Evolutionary conservation across 1,284 basidiomycete species (phyloP).

Genomic region (Cryptococcus sp.): DNA sequence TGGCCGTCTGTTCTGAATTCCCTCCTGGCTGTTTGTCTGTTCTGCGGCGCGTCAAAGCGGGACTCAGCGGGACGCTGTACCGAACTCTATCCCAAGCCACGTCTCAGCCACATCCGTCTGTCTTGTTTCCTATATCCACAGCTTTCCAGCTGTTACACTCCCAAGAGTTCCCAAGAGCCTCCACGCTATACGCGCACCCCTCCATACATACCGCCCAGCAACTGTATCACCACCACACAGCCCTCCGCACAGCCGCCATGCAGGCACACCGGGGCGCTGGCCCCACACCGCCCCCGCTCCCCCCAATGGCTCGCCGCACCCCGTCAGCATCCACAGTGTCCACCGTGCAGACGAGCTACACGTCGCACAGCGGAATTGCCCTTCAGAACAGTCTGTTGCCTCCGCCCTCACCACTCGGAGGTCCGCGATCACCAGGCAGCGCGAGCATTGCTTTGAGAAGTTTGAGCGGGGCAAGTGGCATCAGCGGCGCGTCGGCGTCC

Average conservation of each 20-base stretch:
- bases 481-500: neutral
- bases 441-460: neutral
- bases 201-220: neutral
- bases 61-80: too few relatives aligned
- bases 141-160: neutral
- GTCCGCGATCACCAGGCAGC: slow-evolving; percentile 4
- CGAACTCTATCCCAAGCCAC: too few relatives aligned
- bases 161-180: too few relatives aligned
- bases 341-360: slow-evolving; percentile 10
- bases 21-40: too few relatives aligned
- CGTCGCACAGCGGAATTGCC: neutral
- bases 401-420: slow-evolving; percentile 7
- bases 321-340: slow-evolving; percentile 11
- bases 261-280: slow-evolving; percentile 9
- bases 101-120: too few relatives aligned
- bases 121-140: too few relatives aligned
- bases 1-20: too few relatives aligned
- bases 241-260: neutral
- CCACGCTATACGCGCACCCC: neutral
- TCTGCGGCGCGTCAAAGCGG: too few relatives aligned
- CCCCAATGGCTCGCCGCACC: slow-evolving; percentile 4
- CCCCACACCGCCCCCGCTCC: slow-evolving; percentile 10
- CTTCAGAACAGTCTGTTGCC: slow-evolving; percentile 6
- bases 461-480: neutral
- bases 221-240: neutral